Base-by-base conservation (phyloP, 768 basidiomycete species). In the Amanita fuliginea region DNA sequence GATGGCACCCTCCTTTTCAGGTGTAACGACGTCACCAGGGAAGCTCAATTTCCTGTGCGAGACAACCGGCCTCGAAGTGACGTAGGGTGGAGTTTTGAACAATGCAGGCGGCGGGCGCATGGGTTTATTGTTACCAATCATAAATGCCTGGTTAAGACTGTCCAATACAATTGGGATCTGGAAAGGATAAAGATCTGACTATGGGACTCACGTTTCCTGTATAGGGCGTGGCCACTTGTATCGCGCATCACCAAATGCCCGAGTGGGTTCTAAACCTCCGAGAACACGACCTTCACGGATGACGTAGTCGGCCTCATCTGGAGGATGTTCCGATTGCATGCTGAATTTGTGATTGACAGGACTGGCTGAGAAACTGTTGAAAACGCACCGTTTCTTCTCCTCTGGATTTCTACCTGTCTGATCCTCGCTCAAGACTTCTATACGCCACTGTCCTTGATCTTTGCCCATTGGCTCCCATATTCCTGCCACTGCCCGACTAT, bases 401-500 rank as follows among this genome's bases (percentile, higher is more conserved):
- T 78, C 83, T 13, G 77, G 81, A 61, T 92, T 97, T 55, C 90
- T 79, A 34, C 92, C 96, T 6, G 94, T 97, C 70, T 97, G 94
- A 60, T 98, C 96, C 64, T 97, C 92, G 24, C 79, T 90, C 53
- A 99, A 72, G n/a, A 89, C 89, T 62, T 96, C 91, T 26, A 93
- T 86, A 41, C 82, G 77, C 96, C 96, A 99, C 46, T 71, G 73
- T 9, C 88, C 88, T 46, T 73, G 68, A 3, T 80, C 82, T 54
- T 81, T 76, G 2, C 62, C 64, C 3, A 74, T 73, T 45, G 78
- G 75, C 54, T 89, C 82, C 86, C 88, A 94, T 33, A 90, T 77
- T 16, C 96, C 96, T 18, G 95, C 94, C 5, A 99, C 92, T 10
- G 96, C 96, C 42, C 96, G 78, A 60, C 89, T 87, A 62, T 99